Base-by-base conservation (phyloP, 306 rosid species). In the Parietaria judaica region DNA sequence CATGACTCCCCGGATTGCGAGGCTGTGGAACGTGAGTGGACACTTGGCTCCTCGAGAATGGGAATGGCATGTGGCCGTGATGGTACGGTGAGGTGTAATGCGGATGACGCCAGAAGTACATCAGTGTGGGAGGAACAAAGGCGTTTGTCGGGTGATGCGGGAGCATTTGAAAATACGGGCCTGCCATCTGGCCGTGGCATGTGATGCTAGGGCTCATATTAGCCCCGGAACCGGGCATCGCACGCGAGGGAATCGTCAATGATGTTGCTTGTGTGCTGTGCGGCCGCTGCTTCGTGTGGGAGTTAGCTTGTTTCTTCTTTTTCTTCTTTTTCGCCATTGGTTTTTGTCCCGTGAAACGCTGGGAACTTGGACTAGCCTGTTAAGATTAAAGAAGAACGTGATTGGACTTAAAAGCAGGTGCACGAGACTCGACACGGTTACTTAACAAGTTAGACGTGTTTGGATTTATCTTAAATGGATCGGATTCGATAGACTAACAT, bases 61-160 rank as follows among this genome's bases (percentile, higher is more conserved):
- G 94, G 59, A 84, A 75, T 63, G 83, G 75, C 3, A 62, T 78
- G 69, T 77, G 80, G 43, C 86, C 84, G 9, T 41, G 45, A 70
- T 69, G 31, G 31, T 0, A 80, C 58, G 81, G 45, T 23, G 86
- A 66, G 63, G 78, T 77, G 70, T 78, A 84, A 45, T 70, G 71
- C 48, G 81, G 83, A 61, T 86, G 88, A 54, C 86, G 94, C 97
- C 95, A 90, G 31, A 23, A 23, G 77, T 74, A 90, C 78, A 83
- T 72, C 56, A 83, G 49, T 51, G 97, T 56, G 7, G 6, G 45
- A 55, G 97, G 95, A 36, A 90, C 70, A 70, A 81, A 83, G 44
- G 81, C 58, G 68, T 75, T 77, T 60, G 83, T 36, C 75, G 73
- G 70, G 48, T 66, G 82, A 36, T 87, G 86, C 12, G 80, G 79